Conservation (phyloP, 352 stramenopile genomes). For the Phytophthora fragariae region DNA sequence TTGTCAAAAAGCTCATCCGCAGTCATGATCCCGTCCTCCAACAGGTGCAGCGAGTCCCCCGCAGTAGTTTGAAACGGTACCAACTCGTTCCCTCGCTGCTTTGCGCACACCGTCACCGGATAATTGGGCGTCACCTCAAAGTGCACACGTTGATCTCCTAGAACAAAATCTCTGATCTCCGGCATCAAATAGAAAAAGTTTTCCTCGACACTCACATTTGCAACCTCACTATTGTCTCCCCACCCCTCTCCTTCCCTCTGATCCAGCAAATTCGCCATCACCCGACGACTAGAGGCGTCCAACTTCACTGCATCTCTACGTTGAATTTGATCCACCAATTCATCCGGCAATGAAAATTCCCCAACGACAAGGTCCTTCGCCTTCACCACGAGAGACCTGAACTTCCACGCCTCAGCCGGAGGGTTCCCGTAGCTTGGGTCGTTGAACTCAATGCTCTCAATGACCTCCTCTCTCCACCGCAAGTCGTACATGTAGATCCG, state of each 20-base stretch:
- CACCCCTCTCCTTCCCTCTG: conserved; percentile 54
- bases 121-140: conserved; percentile 76
- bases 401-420: conserved; percentile 60
- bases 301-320: conserved; percentile 62
- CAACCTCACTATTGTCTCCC: conserved; percentile 47
- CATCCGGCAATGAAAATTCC: conserved; percentile 62
- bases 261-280: conserved; percentile 69
- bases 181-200: conserved; percentile 62
- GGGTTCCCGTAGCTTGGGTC: conserved; percentile 75
- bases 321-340: conserved; percentile 75
- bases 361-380: conserved; percentile 59
- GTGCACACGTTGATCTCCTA: conserved; percentile 72
- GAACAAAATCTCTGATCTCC: conserved; percentile 25
- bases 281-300: conserved; percentile 46
- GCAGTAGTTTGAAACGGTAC: conserved; percentile 49
- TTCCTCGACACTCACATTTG: conserved; percentile 62
- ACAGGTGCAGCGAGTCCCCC: conserved; percentile 60
- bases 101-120: conserved; percentile 70
- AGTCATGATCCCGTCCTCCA: conserved; percentile 68
- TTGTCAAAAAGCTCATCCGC: conserved; percentile 56
- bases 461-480: conserved; percentile 53
- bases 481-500: conserved; percentile 81
- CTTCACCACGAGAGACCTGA: conserved; percentile 43
- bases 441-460: conserved; percentile 70
- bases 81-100: conserved; percentile 38